phyloP scores from a whole-genome alignment of 768 basidiomycete species.

The Rhizopogon vulgaris region DNA sequence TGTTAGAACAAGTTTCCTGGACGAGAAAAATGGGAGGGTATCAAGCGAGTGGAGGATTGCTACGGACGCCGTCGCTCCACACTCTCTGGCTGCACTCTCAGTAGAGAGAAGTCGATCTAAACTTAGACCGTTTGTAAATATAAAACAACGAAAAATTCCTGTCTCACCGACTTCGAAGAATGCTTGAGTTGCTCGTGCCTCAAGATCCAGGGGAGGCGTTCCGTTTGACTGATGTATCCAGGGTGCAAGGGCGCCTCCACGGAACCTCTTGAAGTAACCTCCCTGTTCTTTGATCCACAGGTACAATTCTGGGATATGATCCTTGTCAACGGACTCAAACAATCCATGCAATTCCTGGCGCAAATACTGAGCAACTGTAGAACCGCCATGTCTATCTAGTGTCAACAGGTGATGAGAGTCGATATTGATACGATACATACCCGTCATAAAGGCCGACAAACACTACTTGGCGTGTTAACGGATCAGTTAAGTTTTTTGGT shows the following conservation, averaged over 20 bases:
- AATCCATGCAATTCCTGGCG: slow-evolving; percentile 81
- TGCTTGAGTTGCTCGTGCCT: slow-evolving; percentile 79
- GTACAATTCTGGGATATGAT: slow-evolving; percentile 67
- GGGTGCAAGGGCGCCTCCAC: slow-evolving; percentile 69
- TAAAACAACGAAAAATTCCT: neutral
- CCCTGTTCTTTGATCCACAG: slow-evolving; percentile 74
- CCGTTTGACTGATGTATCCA: slow-evolving; percentile 41
- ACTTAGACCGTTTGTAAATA: slow-evolving; percentile 4
- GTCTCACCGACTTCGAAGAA: slow-evolving; percentile 71
- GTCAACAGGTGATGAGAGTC: neutral
- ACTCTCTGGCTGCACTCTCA: slow-evolving; percentile 62
- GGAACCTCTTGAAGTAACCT: slow-evolving; percentile 88
- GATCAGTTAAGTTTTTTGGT: slow-evolving; percentile 44
- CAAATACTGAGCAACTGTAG: slow-evolving; percentile 81
- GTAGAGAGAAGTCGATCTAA: slow-evolving; percentile 69
- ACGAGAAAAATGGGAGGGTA: slow-evolving; percentile 75
- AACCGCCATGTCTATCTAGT: slow-evolving; percentile 77
- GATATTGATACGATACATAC: slow-evolving; percentile 33
- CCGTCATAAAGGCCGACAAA: slow-evolving; percentile 93
- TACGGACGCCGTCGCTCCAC: slow-evolving; percentile 89
- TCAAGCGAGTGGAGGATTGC: slow-evolving; percentile 91
- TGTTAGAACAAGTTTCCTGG: slow-evolving; percentile 69
- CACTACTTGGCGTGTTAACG: slow-evolving; percentile 67
- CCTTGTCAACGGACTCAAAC: slow-evolving; percentile 72
- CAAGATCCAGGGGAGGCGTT: slow-evolving; percentile 54